Evolutionary conservation across 192 early-diverging fungal species (phyloP), one percentile per base, ranked within the genome.

Genomic region (Geranomyces variabilis): DNA sequence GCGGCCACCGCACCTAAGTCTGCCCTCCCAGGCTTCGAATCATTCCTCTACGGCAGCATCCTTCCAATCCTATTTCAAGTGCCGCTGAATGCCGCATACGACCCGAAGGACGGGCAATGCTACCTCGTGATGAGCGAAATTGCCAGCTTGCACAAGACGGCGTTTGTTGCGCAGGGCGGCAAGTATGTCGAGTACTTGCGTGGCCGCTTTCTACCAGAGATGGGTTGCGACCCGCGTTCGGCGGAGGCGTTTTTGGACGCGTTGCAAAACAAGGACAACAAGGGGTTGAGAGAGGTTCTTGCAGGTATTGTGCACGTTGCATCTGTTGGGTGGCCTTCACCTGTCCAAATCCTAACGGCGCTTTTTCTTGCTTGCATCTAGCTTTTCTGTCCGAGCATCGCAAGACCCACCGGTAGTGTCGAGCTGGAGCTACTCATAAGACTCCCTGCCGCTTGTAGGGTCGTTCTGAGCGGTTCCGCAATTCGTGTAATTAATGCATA

Each of bases 1-100:
- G 12, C 15, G 29, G 66, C 51, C n/a, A 34, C 19, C 15, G 30
- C 43, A 29, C 69, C 65, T 2, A 60, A 73, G 70, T 9, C 69
- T 6, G 76, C 81, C 28, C 68, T 88, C 0, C 81, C 82, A 31
- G 91, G 89, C 10, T 93, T 92, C 74, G 83, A 84, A 58, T 85
- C 86, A 49, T 94, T 95, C 77, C 86, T 93, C 47, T 92, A 89
- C 67, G 86, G 89, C 55, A 83, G 87, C 15, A 88, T 94, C 17
- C 66, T 93, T 0, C 88, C 90, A 7, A 77, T 86, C 51, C 86
- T 89, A 49, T 97, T 97, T 73, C 89, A 91, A 76, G 83, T 94
- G 28, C 92, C 93, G 0, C 85, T 93, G 80, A 88, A 87, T 30
- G 29, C 82, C 13, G 79, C 74, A 24, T 96, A 95, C 80, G 82